These are phyloP conservation scores for Shiraia sp. DNA, from an alignment of 2,329 filamentous ascomycete species.

Conservation along the genomic window DNA sequence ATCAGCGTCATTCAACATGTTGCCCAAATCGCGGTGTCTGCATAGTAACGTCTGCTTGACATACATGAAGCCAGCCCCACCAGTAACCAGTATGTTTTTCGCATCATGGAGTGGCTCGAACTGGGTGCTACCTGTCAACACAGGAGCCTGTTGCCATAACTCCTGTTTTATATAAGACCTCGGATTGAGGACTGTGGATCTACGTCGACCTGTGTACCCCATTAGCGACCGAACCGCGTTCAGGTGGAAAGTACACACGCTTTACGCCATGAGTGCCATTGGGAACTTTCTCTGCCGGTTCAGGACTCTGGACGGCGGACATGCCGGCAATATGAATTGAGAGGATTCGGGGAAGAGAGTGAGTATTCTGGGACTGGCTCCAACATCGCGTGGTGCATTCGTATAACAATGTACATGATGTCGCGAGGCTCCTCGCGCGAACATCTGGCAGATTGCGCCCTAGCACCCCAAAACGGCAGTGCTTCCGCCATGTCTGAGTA, in stretches of 20 bases:
- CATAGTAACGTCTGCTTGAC: slow-evolving; percentile 29
- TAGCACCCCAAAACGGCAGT: not conserved
- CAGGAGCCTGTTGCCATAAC: slow-evolving; percentile 72
- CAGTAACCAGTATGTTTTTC: slow-evolving; percentile 82
- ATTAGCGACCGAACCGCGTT: slow-evolving; percentile 11
- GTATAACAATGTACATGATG: not conserved
- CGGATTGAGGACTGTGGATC: slow-evolving; percentile 48
- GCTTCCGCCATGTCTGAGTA: not conserved
- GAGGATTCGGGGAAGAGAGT: not conserved
- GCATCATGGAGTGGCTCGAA: slow-evolving; percentile 71
- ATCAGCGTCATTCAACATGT: slow-evolving; percentile 14
- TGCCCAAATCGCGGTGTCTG: not conserved
- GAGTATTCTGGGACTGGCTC: slow-evolving; percentile 1
- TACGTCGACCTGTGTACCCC: slow-evolving; percentile 28
- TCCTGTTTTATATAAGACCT: slow-evolving; percentile 58
- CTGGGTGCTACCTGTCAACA: slow-evolving; percentile 70
- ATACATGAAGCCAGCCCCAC: slow-evolving; percentile 84
- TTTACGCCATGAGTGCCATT: slow-evolving; percentile 26
- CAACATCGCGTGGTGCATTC: slow-evolving; percentile 1
- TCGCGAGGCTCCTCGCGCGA: slow-evolving; percentile 1
- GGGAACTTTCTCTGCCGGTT: slow-evolving; percentile 10
- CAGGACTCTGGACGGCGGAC: slow-evolving; percentile 32
- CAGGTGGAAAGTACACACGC: slow-evolving; percentile 23
- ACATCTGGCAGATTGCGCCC: not conserved
- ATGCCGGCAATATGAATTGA: slow-evolving; percentile 15